These are phyloP conservation scores for Aspergillus affinis DNA, from an alignment of 495 filamentous ascomycete species.

Conservation along the genomic window DNA sequence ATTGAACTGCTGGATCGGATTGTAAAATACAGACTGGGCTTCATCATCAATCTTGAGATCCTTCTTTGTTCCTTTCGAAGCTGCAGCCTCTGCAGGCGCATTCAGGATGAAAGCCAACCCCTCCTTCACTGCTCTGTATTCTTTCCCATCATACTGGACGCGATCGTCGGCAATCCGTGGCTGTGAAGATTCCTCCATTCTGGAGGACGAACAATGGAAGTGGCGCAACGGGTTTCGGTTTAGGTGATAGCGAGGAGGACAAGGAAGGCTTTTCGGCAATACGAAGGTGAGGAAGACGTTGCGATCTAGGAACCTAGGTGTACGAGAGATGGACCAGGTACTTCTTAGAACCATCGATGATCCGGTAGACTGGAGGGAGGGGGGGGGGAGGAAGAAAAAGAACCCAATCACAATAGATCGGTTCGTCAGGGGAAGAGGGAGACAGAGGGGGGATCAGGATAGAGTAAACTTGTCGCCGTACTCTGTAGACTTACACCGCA, in stretches of 20 bases:
- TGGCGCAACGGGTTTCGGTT: not conserved
- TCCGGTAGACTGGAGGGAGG: no score
- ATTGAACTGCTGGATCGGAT: slow-evolving; percentile 98
- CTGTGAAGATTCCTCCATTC: not conserved
- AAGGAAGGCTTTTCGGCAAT: not conserved
- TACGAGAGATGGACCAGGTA: not conserved
- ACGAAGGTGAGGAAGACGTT: not conserved
- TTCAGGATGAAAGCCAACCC: slow-evolving; percentile 67
- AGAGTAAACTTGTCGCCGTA: no score
- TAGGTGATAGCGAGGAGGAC: not conserved
- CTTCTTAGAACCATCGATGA: not conserved
- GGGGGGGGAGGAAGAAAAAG: no score
- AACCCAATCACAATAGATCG: no score
- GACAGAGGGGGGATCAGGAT: no score
- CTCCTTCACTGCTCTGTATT: slow-evolving; percentile 66
- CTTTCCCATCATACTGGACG: slow-evolving; percentile 45
- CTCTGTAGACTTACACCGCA: no score
- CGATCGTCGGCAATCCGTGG: slow-evolving; percentile 7
- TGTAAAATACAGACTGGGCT: slow-evolving; percentile 89
- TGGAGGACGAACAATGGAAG: slow-evolving; percentile 6
- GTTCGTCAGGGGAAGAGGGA: not conserved
- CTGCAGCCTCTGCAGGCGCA: slow-evolving; percentile 47
- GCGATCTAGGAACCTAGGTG: not conserved
- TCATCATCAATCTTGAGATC: slow-evolving; percentile 49
- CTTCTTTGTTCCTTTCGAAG: slow-evolving; percentile 41